Percentiles rank a stretch among this genome's conserved stretches.
Evolutionary conservation across 768 basidiomycete species (phyloP).

Genomic region (Cystofilobasidium capitatum): DNA sequence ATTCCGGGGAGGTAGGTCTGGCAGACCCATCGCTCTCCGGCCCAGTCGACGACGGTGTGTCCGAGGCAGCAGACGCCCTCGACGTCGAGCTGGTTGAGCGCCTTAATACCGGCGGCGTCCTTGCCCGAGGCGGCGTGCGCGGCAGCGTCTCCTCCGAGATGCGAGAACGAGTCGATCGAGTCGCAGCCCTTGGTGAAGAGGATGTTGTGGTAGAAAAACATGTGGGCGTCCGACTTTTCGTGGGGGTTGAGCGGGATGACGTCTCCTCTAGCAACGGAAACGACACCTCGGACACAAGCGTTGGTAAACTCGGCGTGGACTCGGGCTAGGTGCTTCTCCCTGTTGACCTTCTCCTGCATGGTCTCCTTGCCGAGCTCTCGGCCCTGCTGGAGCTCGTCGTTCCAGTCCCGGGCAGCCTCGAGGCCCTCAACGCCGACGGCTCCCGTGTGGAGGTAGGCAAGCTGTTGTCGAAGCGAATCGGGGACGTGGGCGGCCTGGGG

Average conservation of each 20-base stretch:
- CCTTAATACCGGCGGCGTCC: conserved; percentile 41
- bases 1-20: conserved; percentile 44
- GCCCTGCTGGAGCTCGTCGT: conserved; percentile 44
- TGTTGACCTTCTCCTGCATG: conserved; percentile 40
- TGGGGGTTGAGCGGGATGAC: conserved; percentile 43
- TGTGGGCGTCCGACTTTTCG: conserved; percentile 40
- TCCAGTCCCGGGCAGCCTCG: conserved; percentile 44
- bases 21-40: conserved; percentile 44
- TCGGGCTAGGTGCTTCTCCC: conserved; percentile 42
- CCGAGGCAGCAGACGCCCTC: conserved; percentile 40
- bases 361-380: conserved; percentile 39
- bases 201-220: conserved; percentile 43
- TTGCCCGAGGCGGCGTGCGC: conserved; percentile 42
- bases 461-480: conserved; percentile 42
- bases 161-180: conserved; percentile 40
- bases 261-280: conserved; percentile 42
- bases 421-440: conserved; percentile 40
- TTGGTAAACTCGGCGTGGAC: conserved; percentile 42
- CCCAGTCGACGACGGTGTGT: conserved; percentile 44
- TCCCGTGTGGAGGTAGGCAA: conserved; percentile 43
- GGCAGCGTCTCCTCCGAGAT: conserved; percentile 43
- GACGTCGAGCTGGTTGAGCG: conserved; percentile 43
- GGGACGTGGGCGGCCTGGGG: conserved; percentile 30
- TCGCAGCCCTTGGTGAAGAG: conserved; percentile 45
- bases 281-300: conserved; percentile 40